Evolutionary conservation across 495 filamentous ascomycete species (phyloP), one percentile per base, ranked within the genome.

Genomic region (Cenococcum geophilum): DNA sequence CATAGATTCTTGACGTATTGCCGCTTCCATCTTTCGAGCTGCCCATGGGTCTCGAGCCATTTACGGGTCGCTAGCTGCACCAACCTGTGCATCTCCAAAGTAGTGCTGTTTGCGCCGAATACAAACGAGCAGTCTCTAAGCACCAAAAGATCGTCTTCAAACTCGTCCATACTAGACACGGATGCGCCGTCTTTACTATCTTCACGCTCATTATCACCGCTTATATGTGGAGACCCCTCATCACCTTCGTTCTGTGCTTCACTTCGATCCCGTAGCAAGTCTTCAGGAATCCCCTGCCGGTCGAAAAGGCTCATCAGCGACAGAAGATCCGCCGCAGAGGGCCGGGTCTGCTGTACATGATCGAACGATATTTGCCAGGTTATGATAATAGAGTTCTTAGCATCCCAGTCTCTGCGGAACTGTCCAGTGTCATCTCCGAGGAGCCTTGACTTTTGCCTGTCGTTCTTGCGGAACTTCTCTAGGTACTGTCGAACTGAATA

Each of bases 31-130:
- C n/a, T n/a, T n/a, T n/a, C n/a, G n/a, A n/a, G n/a, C n/a, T n/a
- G n/a, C n/a, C n/a, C n/a, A n/a, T n/a, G n/a, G n/a, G n/a, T n/a
- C n/a, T n/a, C n/a, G 11, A 81, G 66, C 78, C 77, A 81, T n/a
- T 62, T 67, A 52, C 70, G 64, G 21, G 66, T 77, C 2, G 73
- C 69, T 27, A 79, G 58, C 64, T 81, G 75, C 23, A 81, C 77
- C 0, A 82, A 71, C 45, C 61, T 37, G 69, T 81, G 76, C 72
- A 80, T 82, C 59, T 74, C 70, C 55, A 78, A 79, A 0, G 53
- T 69, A 22, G 32, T 49, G 12, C 14, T 40, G 32, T 67, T 63
- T 8, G 49, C n/a, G 25, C 12, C 62, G 9, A 65, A 63, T 14
- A 65, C 36, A 14, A 65, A 52, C 43, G 63, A 65, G 45, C 34